Evolutionary conservation across 805 yeast genomes (phyloP).

Genomic region (Wickerhamiella qilinensis): DNA sequence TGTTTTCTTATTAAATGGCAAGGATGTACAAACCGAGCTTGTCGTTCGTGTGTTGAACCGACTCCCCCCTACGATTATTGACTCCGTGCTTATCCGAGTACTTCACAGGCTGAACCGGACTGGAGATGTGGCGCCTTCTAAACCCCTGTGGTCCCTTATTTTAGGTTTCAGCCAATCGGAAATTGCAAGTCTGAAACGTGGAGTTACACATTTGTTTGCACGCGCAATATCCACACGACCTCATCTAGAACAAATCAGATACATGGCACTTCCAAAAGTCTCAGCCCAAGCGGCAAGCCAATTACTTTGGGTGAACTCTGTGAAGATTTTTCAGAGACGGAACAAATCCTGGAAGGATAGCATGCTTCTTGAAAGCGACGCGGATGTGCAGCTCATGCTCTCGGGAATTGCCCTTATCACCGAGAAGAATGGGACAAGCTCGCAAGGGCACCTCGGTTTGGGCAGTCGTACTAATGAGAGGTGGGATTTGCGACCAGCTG

Average conservation of each 20-base stretch:
- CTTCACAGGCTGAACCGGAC: neutral
- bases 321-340: slow-evolving; percentile 2
- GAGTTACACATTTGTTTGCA: slow-evolving; percentile 6
- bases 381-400: slow-evolving; percentile 16
- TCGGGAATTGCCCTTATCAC: slow-evolving; percentile 16
- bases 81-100: slow-evolving; percentile 3
- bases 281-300: slow-evolving; percentile 9
- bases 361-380: slow-evolving; percentile 9
- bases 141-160: slow-evolving; percentile 17
- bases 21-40: slow-evolving; percentile 7
- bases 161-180: slow-evolving; percentile 7
- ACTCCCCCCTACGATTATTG: slow-evolving; percentile 2
- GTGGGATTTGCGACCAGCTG: no score
- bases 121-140: slow-evolving; percentile 8
- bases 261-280: slow-evolving; percentile 16
- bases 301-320: slow-evolving; percentile 9
- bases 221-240: slow-evolving; percentile 14
- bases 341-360: slow-evolving; percentile 1
- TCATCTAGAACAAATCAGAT: slow-evolving; percentile 19
- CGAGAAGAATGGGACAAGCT: slow-evolving; percentile 10
- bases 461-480: no score
- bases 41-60: slow-evolving; percentile 4
- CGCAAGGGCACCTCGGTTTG: neutral
- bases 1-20: slow-evolving; percentile 3
- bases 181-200: neutral